phyloP scores from a whole-genome alignment of 129 eudicot genomes.

The Tanacetum coccineum region DNA sequence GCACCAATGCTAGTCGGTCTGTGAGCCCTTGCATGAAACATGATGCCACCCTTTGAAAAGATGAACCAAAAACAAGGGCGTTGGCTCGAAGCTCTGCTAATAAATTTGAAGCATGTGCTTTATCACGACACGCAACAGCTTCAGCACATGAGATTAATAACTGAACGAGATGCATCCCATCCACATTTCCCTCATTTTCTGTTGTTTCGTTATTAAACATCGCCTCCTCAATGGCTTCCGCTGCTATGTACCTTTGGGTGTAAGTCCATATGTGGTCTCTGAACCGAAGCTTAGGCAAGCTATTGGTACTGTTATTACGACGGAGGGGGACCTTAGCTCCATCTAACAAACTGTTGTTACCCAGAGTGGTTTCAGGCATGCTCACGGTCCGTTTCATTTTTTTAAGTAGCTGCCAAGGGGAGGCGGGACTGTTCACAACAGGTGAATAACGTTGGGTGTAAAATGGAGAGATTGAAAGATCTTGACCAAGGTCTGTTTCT shows the following conservation, averaged over 20 bases:
- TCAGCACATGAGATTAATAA: constrained; percentile 47
- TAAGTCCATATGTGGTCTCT: constrained; percentile 42
- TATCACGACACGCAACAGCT: constrained; percentile 59
- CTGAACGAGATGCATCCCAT: constrained; percentile 47
- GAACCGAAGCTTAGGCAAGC: constrained; percentile 31
- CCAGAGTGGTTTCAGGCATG: constrained; percentile 29
- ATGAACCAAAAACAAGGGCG: constrained; percentile 43
- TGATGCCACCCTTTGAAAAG: constrained; percentile 53
- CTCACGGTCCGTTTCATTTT: constrained; percentile 50
- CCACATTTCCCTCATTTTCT: constrained; percentile 35
- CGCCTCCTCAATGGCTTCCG: constrained; percentile 38
- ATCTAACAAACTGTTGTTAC: constrained; percentile 25
- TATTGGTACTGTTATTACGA: constrained; percentile 29
- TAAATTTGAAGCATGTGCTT: constrained; percentile 39
- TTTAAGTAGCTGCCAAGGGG: constrained; percentile 36
- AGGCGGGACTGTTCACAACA: constrained; percentile 26
- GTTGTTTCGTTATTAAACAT: constrained; percentile 18
- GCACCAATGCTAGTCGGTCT: constrained; percentile 41
- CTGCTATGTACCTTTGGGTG: constrained; percentile 41
- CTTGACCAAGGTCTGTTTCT: constrained; percentile 27
- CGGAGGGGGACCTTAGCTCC: constrained; percentile 23
- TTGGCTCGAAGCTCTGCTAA: constrained; percentile 39
- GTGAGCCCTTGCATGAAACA: constrained; percentile 49
- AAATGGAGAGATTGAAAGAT: constrained; percentile 20
- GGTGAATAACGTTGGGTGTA: constrained; percentile 26